A percentile compares a stretch with the other conserved stretches of the same genome.
Evolutionary conservation across 2,329 filamentous ascomycete genomes (phyloP).

Genomic region (Nannizzia gypsea): DNA sequence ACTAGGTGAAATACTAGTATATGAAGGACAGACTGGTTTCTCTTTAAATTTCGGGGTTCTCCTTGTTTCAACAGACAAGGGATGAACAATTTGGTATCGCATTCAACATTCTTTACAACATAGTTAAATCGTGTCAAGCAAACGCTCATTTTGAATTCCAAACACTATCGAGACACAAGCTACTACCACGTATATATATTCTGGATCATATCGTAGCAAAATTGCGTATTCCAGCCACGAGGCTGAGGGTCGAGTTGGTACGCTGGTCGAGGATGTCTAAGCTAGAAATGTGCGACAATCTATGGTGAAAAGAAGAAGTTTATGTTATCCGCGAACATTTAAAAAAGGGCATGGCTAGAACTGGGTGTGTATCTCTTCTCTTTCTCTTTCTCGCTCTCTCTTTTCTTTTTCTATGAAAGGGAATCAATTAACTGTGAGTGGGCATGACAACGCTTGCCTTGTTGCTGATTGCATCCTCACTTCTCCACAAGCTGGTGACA

Average conservation of each 20-base stretch:
- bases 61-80: not conserved
- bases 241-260: not conserved
- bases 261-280: slow-evolving; percentile 1
- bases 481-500: slow-evolving; percentile 82
- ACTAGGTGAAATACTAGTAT: slow-evolving; percentile 22
- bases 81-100: not conserved
- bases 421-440: slow-evolving; percentile 36
- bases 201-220: not conserved
- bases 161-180: not conserved
- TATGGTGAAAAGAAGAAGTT: not conserved
- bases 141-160: not conserved
- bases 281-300: slow-evolving; percentile 1
- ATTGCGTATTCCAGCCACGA: not conserved
- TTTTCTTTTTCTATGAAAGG: not conserved
- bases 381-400: not conserved
- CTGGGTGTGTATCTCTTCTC: not conserved
- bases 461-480: slow-evolving; percentile 68
- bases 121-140: not conserved
- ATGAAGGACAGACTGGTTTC: not conserved
- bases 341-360: not conserved
- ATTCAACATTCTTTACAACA: not conserved
- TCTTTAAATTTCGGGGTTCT: not conserved
- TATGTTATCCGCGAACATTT: slow-evolving; percentile 4
- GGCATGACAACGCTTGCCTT: slow-evolving; percentile 89
- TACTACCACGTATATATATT: not conserved